Percentiles rank a stretch among this genome's conserved stretches.
Conservation (phyloP, 129 eudicot genomes). For the Silybum marianum region DNA sequence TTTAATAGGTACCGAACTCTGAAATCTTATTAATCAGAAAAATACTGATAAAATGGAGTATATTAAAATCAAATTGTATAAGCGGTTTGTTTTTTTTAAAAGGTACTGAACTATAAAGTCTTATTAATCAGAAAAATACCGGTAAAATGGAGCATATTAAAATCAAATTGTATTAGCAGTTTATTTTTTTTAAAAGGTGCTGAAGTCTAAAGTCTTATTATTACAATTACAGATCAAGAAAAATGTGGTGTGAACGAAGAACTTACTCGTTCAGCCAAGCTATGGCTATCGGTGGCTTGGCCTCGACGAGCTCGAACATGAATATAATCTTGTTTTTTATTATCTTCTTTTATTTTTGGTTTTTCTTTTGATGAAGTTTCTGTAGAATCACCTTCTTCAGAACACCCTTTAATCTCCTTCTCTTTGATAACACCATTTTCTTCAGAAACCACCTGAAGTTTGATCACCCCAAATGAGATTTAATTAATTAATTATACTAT, state of each 20-base stretch:
- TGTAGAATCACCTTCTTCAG: slow-evolving; percentile 47
- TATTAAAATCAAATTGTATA: too few relatives aligned
- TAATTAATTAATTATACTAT: neutral
- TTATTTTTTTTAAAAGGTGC: neutral
- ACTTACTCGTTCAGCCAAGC: slow-evolving; percentile 96
- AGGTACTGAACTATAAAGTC: too few relatives aligned
- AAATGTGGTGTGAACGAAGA: neutral
- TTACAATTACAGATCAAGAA: neutral
- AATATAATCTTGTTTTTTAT: slow-evolving; percentile 77
- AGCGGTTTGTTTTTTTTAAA: too few relatives aligned
- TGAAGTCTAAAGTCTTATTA: neutral
- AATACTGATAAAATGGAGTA: too few relatives aligned
- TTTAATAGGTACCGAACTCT: too few relatives aligned
- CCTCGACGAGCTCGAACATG: slow-evolving; percentile 99
- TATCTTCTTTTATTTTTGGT: slow-evolving; percentile 49
- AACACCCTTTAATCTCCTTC: slow-evolving; percentile 54
- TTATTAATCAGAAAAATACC: too few relatives aligned
- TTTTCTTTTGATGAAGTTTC: slow-evolving; percentile 47
- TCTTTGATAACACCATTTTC: slow-evolving; percentile 37
- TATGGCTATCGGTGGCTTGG: slow-evolving; percentile 98
- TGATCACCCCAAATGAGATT: slow-evolving; percentile 2
- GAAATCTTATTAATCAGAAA: too few relatives aligned
- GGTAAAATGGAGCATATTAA: too few relatives aligned
- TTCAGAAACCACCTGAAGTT: slow-evolving; percentile 44
- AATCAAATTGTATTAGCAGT: neutral